These are phyloP conservation scores for Colletotrichum liaoningense DNA, from an alignment of 2,329 filamentous ascomycete species.

Conservation along the genomic window DNA sequence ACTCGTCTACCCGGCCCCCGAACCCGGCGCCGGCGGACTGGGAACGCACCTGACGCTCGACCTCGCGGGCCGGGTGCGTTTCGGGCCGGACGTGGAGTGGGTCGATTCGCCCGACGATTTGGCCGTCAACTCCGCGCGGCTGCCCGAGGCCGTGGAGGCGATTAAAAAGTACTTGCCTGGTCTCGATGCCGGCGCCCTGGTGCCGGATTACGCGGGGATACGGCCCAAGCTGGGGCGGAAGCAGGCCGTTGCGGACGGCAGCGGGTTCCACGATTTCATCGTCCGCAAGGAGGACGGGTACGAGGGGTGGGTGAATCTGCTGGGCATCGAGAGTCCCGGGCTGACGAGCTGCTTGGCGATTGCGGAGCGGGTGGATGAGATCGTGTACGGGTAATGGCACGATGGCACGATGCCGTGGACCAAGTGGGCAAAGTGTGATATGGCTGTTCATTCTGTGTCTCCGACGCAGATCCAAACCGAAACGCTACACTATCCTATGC, in stretches of 20 bases:
- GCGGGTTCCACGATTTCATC: slow-evolving; percentile 86
- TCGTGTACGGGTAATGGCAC: slow-evolving; percentile 55
- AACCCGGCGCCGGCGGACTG: slow-evolving; percentile 83
- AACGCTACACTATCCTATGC: neutral
- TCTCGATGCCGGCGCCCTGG: slow-evolving; percentile 74
- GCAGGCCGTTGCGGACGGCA: slow-evolving; percentile 70
- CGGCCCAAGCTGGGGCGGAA: slow-evolving; percentile 80
- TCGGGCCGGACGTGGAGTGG: slow-evolving; percentile 97
- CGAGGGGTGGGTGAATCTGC: slow-evolving; percentile 85
- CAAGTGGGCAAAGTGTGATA: neutral
- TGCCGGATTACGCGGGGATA: slow-evolving; percentile 90
- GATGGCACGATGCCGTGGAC: neutral
- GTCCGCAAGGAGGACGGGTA: slow-evolving; percentile 82
- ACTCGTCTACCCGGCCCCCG: slow-evolving; percentile 88
- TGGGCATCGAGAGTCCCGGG: slow-evolving; percentile 95
- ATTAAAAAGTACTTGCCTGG: slow-evolving; percentile 84
- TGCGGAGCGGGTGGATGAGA: slow-evolving; percentile 75
- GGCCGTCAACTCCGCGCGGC: slow-evolving; percentile 70
- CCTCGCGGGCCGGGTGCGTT: slow-evolving; percentile 83
- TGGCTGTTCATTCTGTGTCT: slow-evolving; percentile 19
- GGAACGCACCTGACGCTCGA: slow-evolving; percentile 96
- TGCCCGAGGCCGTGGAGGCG: slow-evolving; percentile 76
- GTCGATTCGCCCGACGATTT: slow-evolving; percentile 78
- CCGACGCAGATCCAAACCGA: neutral
- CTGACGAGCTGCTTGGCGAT: slow-evolving; percentile 90